Evolutionary conservation across 2,329 filamentous ascomycete genomes (phyloP).

Genomic region (Penicillium sp.): DNA sequence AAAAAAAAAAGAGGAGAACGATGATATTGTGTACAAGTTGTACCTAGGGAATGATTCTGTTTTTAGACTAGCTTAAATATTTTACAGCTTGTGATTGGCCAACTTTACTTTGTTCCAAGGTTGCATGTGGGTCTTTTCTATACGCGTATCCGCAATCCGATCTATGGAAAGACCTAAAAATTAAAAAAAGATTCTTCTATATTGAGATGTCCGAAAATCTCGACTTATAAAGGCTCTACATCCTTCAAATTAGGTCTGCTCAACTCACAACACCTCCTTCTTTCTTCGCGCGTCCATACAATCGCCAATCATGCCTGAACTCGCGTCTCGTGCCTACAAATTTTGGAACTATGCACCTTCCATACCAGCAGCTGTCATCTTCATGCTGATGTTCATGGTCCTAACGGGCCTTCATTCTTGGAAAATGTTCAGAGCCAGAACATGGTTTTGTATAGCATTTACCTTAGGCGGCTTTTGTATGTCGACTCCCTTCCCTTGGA

Average conservation of each 20-base stretch:
- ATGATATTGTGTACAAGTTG: background rate
- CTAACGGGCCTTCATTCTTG: slow-evolving; percentile 13
- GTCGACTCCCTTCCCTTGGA: background rate
- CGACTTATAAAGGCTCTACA: background rate
- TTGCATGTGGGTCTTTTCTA: background rate
- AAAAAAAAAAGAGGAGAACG: background rate
- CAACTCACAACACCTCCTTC: background rate
- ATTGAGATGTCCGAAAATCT: background rate
- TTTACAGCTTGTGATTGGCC: background rate
- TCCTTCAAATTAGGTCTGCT: background rate
- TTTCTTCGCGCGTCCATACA: background rate
- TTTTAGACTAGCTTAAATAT: background rate
- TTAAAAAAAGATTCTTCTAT: background rate
- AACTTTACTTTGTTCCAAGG: background rate
- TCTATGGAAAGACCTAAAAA: background rate
- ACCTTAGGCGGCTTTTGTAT: slow-evolving; percentile 16
- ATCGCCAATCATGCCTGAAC: slow-evolving; percentile 2
- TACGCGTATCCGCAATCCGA: slow-evolving; percentile 3
- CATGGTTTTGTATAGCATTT: slow-evolving; percentile 18
- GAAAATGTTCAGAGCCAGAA: slow-evolving; percentile 13
- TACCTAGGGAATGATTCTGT: too few relatives aligned
- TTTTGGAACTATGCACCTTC: slow-evolving; percentile 18
- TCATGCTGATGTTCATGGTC: slow-evolving; percentile 13
- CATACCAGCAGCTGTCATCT: slow-evolving; percentile 15
- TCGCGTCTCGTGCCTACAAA: slow-evolving; percentile 9